Evolutionary conservation across 2,329 filamentous ascomycete genomes (phyloP).

Genomic region (Aspergillus floridensis): DNA sequence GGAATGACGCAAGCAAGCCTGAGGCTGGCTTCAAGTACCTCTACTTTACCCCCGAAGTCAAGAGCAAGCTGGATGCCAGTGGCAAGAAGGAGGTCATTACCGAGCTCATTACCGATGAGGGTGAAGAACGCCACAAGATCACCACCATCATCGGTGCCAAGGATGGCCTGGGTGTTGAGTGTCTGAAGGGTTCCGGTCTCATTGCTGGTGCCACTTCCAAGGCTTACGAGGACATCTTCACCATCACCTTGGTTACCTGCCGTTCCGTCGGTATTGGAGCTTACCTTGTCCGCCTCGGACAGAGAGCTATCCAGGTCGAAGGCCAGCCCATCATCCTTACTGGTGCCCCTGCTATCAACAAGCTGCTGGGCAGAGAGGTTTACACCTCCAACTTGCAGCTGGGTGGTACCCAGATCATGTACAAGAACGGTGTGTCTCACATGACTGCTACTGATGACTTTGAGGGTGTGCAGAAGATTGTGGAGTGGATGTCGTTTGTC

Average conservation of each 20-base stretch:
- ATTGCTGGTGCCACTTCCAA: slow-evolving; percentile 96
- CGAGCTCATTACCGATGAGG: slow-evolving; percentile 79
- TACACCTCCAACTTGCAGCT: slow-evolving; percentile 99
- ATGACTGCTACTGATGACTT: slow-evolving; percentile 98
- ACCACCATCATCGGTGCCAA: slow-evolving; percentile 89
- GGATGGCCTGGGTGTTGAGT: slow-evolving; percentile 96
- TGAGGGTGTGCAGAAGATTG: slow-evolving; percentile 94
- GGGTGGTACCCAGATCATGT: slow-evolving; percentile 99
- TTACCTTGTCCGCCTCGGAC: slow-evolving; percentile 95
- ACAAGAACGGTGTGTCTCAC: slow-evolving; percentile 98
- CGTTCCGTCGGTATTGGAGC: slow-evolving; percentile 98
- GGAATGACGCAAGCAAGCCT: slow-evolving; percentile 80
- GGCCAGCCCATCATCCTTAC: slow-evolving; percentile 98
- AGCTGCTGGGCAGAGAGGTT: slow-evolving; percentile 93
- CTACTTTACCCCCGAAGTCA: slow-evolving; percentile 82
- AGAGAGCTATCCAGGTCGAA: slow-evolving; percentile 98
- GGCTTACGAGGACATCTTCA: slow-evolving; percentile 99
- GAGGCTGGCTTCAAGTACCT: slow-evolving; percentile 95
- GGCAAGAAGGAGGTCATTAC: slow-evolving; percentile 77
- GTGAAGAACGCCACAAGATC: slow-evolving; percentile 90
- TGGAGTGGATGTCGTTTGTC: slow-evolving; percentile 96
- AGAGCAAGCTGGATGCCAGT: slow-evolving; percentile 80
- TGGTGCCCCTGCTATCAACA: slow-evolving; percentile 96
- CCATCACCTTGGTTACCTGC: slow-evolving; percentile 94
- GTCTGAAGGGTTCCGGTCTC: slow-evolving; percentile 91